Evolutionary conservation across 495 filamentous ascomycete species (phyloP), one percentile per base, ranked within the genome.

Genomic region (Talaromyces ruber): DNA sequence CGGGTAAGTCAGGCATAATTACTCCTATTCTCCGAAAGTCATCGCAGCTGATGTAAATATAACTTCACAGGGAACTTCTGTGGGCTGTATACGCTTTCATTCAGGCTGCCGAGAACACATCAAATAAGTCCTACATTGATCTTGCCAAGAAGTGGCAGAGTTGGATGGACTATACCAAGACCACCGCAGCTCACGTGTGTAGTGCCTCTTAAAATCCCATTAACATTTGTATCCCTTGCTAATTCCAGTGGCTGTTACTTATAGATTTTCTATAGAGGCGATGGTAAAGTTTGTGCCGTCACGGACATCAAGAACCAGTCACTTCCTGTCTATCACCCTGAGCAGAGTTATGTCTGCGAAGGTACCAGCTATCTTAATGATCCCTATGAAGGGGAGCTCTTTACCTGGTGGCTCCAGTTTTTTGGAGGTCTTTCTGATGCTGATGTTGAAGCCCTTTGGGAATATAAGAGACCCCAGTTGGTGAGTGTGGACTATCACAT

Each of bases 121-220:
- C 29, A 14, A 68, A 67, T 12, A 30, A 58, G 34, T 30, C 59
- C 8, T 72, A 67, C 55, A 58, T 62, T 9, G 43, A 62, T 3
- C 70, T 73, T n/a, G 72, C 66, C 7, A 64, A 62, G 16, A 57
- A 63, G 28, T 73, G 71, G 71, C 68, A 72, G 53, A 55, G 6
- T n/a, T 75, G 72, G 72, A 67, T 75, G 50, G 71, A 75, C 28
- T 75, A 73, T 59, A 72, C 70, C 32, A 71, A 71, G 56, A 63
- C 61, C 4, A 73, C 65, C 52, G 70, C 66, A 18, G 68, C 64
- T 16, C 66, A 69, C 62, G 66, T 70, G 22, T 37, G 25, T 28
- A 43, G 30, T 24, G n/a, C 6, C 0, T 30, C 22, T 25, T 3
- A 52, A 18, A 52, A 12, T 18, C 21, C 21, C 47, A 50, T 26